Base-by-base conservation (phyloP, 2,329 filamentous ascomycete genomes). In the Saccharata proteae region DNA sequence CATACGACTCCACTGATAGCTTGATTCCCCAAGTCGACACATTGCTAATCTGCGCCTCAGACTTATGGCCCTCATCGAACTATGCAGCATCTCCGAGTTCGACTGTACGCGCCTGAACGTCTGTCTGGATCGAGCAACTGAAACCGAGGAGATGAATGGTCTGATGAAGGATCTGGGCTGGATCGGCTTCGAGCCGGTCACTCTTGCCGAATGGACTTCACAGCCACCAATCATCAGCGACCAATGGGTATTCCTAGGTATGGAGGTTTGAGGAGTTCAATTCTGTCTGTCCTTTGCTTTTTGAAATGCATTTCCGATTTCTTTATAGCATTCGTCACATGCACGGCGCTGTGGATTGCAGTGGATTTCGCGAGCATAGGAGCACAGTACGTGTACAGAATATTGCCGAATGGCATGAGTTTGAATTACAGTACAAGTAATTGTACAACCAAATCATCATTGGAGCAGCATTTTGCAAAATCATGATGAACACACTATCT, bases 131-230 rank as follows among this genome's bases (percentile, higher is more conserved):
- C 80, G 84, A 40, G 64, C 14, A 13, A 15, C 30, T 6, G 38
- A 65, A 26, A 72, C 78, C 40, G 61, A 69, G 37, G 74, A 81
- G 39, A 64, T 71, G 36, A 72, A 77, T 43, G 65, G 75, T 36
- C 64, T 88, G 43, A 74, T 80, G 48, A 83, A 80, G 55, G 86
- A 84, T 47, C 70, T 94, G 30, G 81, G 85, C 53, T 94, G 86
- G 86, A 86, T 92, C 41, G 86, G 86, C 34, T 93, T 93, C 51
- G 80, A 82, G 50, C 69, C 88, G 43, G 76, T 74, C 29, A 88
- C 81, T 15, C 66, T 94, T 25, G 77, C 85, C 43, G 70, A 74
- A 44, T 93, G 84, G 78, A 69, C 72, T 11, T 61, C 65, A 26
- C 52, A 54, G 28, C 59, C 58, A 27, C 72, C 80, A 40, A 68